Evolutionary conservation across 345 rosid species (phyloP).

Genomic region (Citrus inodora): DNA sequence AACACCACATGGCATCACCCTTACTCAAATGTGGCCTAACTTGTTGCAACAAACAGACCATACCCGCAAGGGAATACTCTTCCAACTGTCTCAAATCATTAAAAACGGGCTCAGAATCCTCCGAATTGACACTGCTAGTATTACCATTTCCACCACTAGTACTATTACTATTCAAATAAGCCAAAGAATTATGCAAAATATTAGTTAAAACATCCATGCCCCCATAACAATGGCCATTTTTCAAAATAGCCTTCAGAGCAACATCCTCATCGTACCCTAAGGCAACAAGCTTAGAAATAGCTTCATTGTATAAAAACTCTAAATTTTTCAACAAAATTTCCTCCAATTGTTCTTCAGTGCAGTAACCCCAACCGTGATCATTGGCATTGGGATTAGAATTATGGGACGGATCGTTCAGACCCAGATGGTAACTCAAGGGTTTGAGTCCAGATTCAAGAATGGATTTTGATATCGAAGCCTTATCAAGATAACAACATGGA

Average conservation of each 20-base stretch:
- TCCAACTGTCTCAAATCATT: conserved; percentile 70
- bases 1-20: conserved; percentile 99
- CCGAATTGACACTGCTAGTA: conserved; percentile 34
- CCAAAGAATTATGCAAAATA: conserved; percentile 67
- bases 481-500: conserved; percentile 49
- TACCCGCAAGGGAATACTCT: conserved; percentile 75
- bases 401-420: conserved; percentile 39
- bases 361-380: conserved; percentile 76
- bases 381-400: conserved; percentile 37
- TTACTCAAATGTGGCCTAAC: conserved; percentile 73
- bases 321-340: conserved; percentile 60
- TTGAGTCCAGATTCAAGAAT: conserved; percentile 58
- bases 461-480: conserved; percentile 46
- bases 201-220: conserved; percentile 83
- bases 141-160: conserved; percentile 21
- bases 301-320: conserved; percentile 62
- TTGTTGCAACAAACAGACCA: conserved; percentile 88
- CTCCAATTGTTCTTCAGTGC: conserved; percentile 86
- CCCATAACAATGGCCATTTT: conserved; percentile 83
- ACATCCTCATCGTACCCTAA: conserved; percentile 74
- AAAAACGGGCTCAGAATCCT: conserved; percentile 56
- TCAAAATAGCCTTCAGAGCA: conserved; percentile 70
- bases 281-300: conserved; percentile 58
- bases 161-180: conserved; percentile 56
- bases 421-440: conserved; percentile 45